These are phyloP conservation scores for Boletellus emodensis DNA, from an alignment of 768 basidiomycete species.

Conservation along the genomic window DNA sequence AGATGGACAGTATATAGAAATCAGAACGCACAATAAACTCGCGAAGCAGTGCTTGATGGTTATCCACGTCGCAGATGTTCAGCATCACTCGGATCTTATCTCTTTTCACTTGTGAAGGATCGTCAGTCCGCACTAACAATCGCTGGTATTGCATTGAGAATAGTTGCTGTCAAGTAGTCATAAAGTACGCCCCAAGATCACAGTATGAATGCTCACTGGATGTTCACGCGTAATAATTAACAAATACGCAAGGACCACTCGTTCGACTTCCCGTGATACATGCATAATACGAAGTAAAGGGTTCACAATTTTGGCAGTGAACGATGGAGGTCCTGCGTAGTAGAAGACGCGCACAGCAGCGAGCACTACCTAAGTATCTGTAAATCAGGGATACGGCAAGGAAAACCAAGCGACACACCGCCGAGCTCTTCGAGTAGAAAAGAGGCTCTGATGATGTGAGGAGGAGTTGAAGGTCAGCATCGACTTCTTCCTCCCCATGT, in stretches of 20 bases:
- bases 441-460: slow-evolving; percentile 69
- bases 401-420: slow-evolving; percentile 45
- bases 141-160: slow-evolving; percentile 59
- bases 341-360: slow-evolving; percentile 72
- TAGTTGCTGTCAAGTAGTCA: slow-evolving; percentile 32
- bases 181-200: background rate
- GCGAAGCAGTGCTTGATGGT: slow-evolving; percentile 64
- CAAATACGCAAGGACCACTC: slow-evolving; percentile 71
- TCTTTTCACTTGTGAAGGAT: slow-evolving; percentile 61
- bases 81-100: slow-evolving; percentile 74
- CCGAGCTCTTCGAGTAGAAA: slow-evolving; percentile 83
- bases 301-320: slow-evolving; percentile 52
- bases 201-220: slow-evolving; percentile 49
- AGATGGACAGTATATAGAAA: background rate
- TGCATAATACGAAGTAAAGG: slow-evolving; percentile 75
- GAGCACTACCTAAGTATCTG: slow-evolving; percentile 61
- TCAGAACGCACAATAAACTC: slow-evolving; percentile 73
- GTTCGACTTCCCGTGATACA: slow-evolving; percentile 65
- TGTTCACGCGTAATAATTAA: slow-evolving; percentile 56
- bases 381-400: background rate
- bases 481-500: slow-evolving; percentile 52
- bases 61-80: slow-evolving; percentile 61
- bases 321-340: slow-evolving; percentile 61
- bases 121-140: slow-evolving; percentile 68
- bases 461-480: slow-evolving; percentile 74